Conservation (phyloP, 139 green algal species). For the Chlorella sp. region DNA sequence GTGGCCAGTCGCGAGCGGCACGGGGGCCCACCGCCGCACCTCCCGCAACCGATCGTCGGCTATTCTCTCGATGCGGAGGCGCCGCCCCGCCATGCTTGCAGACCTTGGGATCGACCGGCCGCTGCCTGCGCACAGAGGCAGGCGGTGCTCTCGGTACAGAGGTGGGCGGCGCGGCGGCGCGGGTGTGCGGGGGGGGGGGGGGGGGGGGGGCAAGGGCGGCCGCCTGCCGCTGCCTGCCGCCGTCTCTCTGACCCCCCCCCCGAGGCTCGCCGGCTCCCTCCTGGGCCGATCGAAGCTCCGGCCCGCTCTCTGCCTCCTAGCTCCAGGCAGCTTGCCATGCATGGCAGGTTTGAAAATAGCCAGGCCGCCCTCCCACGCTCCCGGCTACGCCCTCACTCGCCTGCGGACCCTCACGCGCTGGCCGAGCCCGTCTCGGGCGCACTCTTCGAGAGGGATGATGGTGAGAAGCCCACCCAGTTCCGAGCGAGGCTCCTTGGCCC, state of each 20-base stretch:
- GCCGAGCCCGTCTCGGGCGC: too few species aligned
- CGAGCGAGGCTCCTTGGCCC: too few species aligned
- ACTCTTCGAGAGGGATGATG: too few species aligned
- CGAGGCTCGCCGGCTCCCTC: neutral
- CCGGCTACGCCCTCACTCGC: too few species aligned
- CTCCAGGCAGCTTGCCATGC: neutral
- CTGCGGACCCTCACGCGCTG: too few species aligned
- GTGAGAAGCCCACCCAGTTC: too few species aligned
- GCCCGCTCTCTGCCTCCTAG: neutral
- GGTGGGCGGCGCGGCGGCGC: too few species aligned
- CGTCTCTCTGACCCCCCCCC: neutral
- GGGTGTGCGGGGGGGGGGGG: too few species aligned
- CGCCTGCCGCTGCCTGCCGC: neutral
- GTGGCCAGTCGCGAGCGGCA: neutral
- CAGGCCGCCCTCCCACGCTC: too few species aligned
- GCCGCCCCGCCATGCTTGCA: neutral
- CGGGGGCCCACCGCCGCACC: neutral
- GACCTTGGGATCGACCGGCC: neutral
- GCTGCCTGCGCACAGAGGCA: neutral
- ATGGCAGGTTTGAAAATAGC: neutral
- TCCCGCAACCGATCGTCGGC: constrained; percentile 15
- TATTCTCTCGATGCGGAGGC: constrained; percentile 26
- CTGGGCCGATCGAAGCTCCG: too few species aligned
- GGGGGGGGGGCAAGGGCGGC: too few species aligned
- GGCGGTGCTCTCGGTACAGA: neutral